phyloP scores from a whole-genome alignment of 345 rosid species.

The Stellera chamaejasme region DNA sequence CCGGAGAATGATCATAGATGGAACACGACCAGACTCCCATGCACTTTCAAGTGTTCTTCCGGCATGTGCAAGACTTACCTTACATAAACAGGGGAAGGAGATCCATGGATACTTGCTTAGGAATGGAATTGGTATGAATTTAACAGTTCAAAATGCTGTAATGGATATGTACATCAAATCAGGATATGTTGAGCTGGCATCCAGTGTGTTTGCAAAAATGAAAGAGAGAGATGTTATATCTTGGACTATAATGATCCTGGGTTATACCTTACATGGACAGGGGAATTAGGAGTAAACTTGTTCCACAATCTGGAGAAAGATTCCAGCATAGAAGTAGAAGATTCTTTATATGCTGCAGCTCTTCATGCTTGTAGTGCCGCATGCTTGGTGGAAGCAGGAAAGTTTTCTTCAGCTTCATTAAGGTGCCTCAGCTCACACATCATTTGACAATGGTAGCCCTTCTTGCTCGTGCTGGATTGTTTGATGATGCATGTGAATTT shows the following conservation, averaged over 20 bases:
- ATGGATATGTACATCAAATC: constrained; percentile 51
- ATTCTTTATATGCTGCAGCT: constrained; percentile 23
- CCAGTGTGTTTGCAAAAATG: constrained; percentile 25
- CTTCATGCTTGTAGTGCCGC: constrained; percentile 43
- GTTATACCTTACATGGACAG: constrained; percentile 44
- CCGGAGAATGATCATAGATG: constrained; percentile 27
- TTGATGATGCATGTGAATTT: constrained; percentile 32
- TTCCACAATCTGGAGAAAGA: constrained; percentile 30
- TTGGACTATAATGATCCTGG: constrained; percentile 45
- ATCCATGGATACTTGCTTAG: constrained; percentile 40
- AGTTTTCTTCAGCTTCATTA: constrained; percentile 29
- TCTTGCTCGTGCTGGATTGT: constrained; percentile 34
- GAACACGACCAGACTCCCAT: constrained; percentile 31
- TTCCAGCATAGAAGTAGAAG: constrained; percentile 23
- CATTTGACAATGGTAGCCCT: constrained; percentile 36
- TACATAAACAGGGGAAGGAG: constrained; percentile 42
- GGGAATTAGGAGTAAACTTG: constrained; percentile 29
- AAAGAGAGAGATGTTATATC: constrained; percentile 32
- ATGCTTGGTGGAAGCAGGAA: constrained; percentile 32
- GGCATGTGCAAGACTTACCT: constrained; percentile 42
- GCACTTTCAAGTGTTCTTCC: constrained; percentile 33
- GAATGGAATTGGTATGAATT: constrained; percentile 25
- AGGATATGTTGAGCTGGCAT: constrained; percentile 30
- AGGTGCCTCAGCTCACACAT: constrained; percentile 25
- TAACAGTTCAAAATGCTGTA: constrained; percentile 30